Evolutionary conservation across 345 rosid genomes (phyloP).

Genomic region (Lumnitzera littorea): DNA sequence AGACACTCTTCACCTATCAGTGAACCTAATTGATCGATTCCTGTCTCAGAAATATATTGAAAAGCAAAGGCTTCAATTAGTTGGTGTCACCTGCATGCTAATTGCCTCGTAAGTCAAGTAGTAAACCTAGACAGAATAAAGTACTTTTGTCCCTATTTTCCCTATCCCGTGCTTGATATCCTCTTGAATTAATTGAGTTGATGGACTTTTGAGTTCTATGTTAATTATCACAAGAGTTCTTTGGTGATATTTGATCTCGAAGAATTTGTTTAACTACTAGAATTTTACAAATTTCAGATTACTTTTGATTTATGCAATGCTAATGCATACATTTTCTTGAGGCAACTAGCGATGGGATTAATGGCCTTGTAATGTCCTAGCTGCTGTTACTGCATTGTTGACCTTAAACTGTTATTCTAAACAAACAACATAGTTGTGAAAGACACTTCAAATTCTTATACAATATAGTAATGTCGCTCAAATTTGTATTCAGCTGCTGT

Average conservation of each 20-base stretch:
- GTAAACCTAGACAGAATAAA: neutral
- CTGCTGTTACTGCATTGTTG: neutral
- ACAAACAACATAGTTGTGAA: neutral
- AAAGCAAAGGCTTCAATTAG: slow-evolving; percentile 85
- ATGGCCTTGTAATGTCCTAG: neutral
- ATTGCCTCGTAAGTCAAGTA: slow-evolving; percentile 82
- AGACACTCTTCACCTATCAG: slow-evolving; percentile 88
- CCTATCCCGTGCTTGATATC: neutral
- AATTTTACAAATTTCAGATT: too few relatives aligned
- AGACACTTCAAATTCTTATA: too few relatives aligned
- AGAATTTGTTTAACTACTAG: too few relatives aligned
- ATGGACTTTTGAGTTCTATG: too few relatives aligned
- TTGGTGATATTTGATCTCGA: too few relatives aligned
- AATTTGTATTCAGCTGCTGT: too few relatives aligned
- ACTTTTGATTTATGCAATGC: too few relatives aligned
- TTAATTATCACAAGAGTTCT: too few relatives aligned
- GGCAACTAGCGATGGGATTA: too few relatives aligned
- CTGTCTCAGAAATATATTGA: slow-evolving; percentile 58
- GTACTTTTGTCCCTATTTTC: neutral
- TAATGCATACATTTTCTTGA: too few relatives aligned
- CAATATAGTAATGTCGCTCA: too few relatives aligned
- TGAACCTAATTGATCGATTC: slow-evolving; percentile 82
- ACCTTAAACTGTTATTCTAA: neutral
- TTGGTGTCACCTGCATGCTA: slow-evolving; percentile 94
- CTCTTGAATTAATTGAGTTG: too few relatives aligned